A percentile compares a stretch with the other conserved stretches of the same genome.
Conservation (phyloP, 2,329 filamentous ascomycete genomes). For the Cercospora beticola region DNA sequence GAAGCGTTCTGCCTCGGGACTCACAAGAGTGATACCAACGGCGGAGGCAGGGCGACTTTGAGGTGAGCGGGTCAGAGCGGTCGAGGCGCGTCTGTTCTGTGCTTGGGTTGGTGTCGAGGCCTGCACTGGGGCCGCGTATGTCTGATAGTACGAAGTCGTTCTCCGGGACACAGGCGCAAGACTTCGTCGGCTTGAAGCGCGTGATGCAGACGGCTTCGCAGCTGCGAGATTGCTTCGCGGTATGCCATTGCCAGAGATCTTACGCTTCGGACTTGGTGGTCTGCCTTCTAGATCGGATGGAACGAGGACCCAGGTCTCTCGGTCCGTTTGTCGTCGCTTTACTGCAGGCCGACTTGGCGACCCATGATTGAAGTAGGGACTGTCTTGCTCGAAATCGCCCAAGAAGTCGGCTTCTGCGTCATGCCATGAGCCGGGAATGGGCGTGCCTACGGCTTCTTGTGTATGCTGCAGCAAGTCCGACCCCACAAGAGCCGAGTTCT, state of each 20-base stretch:
- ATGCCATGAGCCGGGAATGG: conserved; percentile 57
- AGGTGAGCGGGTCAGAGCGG: conserved; percentile 52
- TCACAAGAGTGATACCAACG: conserved; percentile 36
- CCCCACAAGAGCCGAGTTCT: conserved; percentile 16
- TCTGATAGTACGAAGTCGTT: conserved; percentile 31
- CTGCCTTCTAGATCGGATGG: conserved; percentile 56
- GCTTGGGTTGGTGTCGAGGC: conserved; percentile 15
- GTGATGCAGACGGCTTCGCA: conserved; percentile 30
- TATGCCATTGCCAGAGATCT: conserved; percentile 35
- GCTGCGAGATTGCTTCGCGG: conserved; percentile 20
- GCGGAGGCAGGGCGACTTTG: conserved; percentile 24
- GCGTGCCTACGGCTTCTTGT: conserved; percentile 39
- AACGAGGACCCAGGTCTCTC: conserved; percentile 51
- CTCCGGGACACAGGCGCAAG: conserved; percentile 45
- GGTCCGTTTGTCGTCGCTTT: conserved; percentile 51
- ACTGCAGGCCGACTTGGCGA: conserved; percentile 28
- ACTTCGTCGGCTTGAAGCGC: conserved; percentile 40
- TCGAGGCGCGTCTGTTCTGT: conserved; percentile 53
- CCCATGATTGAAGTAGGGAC: conserved; percentile 41
- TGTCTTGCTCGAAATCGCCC: conserved; percentile 45
- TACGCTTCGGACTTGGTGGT: conserved; percentile 43
- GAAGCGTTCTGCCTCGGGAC: conserved; percentile 68
- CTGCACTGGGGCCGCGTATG: conserved; percentile 41
- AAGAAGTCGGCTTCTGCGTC: conserved; percentile 51
- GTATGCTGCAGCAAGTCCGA: conserved; percentile 29